Base-by-base conservation (phyloP, 2,329 filamentous ascomycete species). In the Phoma sp. region DNA sequence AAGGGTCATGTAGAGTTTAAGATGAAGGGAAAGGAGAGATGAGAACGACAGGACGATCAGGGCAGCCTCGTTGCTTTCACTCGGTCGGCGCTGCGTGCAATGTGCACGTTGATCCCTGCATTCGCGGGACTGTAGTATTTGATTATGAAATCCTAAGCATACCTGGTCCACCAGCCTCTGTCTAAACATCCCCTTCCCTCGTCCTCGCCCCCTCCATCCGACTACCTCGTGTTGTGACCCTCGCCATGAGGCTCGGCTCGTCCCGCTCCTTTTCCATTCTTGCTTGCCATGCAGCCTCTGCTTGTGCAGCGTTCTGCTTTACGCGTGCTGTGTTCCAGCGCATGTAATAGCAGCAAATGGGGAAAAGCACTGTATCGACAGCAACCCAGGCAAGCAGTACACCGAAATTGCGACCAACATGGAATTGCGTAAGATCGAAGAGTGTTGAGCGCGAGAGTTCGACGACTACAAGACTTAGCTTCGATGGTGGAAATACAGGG, bases 331-430 rank as follows among this genome's bases (percentile, higher is more conserved):
- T 74, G 58, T 77, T 78, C 67, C 72, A 79, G 36, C 73, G 61
- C 72, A 78, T 75, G 47, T 72, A 78, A 50, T 72, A 75, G 52
- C 76, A 78, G 35, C 69, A 70, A 3, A 83, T 53, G 0, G 83
- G 84, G 63, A 85, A 86, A 1, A 86, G 47, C 0, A 68, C 59
- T 0, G 80, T 80, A 51, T 82, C 82, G n/a, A 85, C 61, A 0
- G 75, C 81, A 2, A 69, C 69, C 85, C 84, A 88, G 0, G 80
- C 80, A 53, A 86, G 79, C 23, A 88, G 65, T 4, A 88, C 70
- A 1, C 82, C 85, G 64, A 88, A 82, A 61, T 88, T 83, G 6
- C 86, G 70, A 0, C 84, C 84, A 36, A 87, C 82, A 10, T 78
- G 69, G 1, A 82, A 82, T 56, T 84, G 81, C 4, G 38, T 7